These are phyloP conservation scores for Echeveria elegans DNA, from an alignment of 164 flowering plant genomes.

Conservation along the genomic window DNA sequence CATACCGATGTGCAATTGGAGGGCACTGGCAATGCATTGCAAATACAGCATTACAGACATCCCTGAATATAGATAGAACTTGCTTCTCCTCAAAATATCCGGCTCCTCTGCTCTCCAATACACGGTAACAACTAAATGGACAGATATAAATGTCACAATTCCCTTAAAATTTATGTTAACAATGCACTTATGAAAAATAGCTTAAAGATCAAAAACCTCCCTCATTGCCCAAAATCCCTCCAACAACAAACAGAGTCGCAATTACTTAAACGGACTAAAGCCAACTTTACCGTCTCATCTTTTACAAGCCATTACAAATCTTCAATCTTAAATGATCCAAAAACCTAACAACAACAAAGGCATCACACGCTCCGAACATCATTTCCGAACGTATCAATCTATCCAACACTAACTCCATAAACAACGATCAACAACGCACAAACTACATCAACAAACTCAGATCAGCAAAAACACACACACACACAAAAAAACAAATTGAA, in stretches of 20 bases:
- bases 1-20: constrained; percentile 91
- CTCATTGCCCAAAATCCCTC: no score
- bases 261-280: no score
- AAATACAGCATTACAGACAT: constrained; percentile 94
- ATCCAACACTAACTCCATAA: background rate
- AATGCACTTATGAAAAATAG: no score
- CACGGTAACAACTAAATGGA: no score
- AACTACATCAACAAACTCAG: background rate
- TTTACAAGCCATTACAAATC: background rate
- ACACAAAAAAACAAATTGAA: background rate
- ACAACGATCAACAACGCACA: background rate
- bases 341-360: background rate
- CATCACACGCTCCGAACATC: background rate
- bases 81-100: constrained; percentile 89
- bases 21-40: constrained; percentile 93
- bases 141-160: no score
- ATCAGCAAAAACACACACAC: background rate
- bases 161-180: no score
- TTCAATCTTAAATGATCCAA: background rate
- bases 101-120: constrained; percentile 85
- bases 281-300: no score
- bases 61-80: constrained; percentile 68
- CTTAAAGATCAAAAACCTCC: no score
- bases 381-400: background rate
- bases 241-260: no score